Evolutionary conservation across 345 rosid genomes (phyloP).

Genomic region (Acer saccharum): DNA sequence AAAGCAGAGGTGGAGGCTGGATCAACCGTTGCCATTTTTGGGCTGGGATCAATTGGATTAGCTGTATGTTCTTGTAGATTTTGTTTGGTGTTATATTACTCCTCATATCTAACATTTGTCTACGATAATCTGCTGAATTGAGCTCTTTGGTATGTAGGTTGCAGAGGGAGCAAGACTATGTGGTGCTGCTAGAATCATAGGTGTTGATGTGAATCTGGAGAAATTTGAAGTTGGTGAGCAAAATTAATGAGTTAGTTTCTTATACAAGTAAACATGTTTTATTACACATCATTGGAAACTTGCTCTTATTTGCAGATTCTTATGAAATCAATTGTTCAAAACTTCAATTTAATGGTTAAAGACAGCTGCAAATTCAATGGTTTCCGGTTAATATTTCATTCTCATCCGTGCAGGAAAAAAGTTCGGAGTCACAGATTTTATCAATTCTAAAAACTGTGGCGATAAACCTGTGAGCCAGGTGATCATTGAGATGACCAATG

Average conservation of each 20-base stretch:
- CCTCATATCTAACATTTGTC: neutral
- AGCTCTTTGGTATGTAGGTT: slow-evolving; percentile 45
- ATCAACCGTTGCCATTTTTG: slow-evolving; percentile 84
- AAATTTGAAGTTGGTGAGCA: slow-evolving; percentile 72
- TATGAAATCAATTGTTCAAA: neutral
- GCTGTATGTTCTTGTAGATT: slow-evolving; percentile 52
- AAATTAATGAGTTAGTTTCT: slow-evolving; percentile 2
- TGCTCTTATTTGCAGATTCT: neutral
- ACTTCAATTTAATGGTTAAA: neutral
- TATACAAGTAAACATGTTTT: too few species aligned
- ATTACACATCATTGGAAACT: neutral
- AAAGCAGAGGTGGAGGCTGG: slow-evolving; percentile 81
- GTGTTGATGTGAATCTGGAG: slow-evolving; percentile 63
- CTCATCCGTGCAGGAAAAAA: slow-evolving; percentile 44
- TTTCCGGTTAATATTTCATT: slow-evolving; percentile 14
- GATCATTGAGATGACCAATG: slow-evolving; percentile 71
- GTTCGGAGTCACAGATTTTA: slow-evolving; percentile 80
- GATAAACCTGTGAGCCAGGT: slow-evolving; percentile 64
- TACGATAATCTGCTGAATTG: neutral
- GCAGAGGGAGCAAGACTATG: slow-evolving; percentile 82
- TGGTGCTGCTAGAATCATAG: slow-evolving; percentile 80
- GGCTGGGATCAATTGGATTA: slow-evolving; percentile 84
- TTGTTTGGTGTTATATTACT: neutral
- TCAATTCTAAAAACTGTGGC: slow-evolving; percentile 48
- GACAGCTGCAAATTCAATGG: neutral